Percentiles rank a stretch among this genome's conserved stretches.
These are phyloP conservation scores for Hortiboletus campestris DNA, from an alignment of 768 basidiomycete genomes.

Conservation along the genomic window DNA sequence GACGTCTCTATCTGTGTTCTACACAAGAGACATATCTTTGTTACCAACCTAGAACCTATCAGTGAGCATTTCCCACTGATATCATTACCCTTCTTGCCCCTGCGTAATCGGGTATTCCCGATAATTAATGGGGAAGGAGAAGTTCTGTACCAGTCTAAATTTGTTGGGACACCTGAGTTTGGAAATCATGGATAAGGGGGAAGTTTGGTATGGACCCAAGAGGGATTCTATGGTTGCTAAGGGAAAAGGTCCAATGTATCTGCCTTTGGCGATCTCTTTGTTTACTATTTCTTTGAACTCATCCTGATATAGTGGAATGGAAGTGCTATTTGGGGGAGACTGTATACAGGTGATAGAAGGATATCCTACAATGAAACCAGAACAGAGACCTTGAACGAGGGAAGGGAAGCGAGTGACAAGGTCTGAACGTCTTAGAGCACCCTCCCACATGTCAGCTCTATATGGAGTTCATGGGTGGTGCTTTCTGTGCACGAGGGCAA, in stretches of 20 bases:
- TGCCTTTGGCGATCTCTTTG: not conserved
- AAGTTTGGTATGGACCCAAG: not conserved
- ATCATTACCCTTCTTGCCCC: too few relatives aligned
- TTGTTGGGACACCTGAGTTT: not conserved
- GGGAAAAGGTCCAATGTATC: not conserved
- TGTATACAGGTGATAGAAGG: not conserved
- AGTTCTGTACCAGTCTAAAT: not conserved
- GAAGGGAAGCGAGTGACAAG: too few relatives aligned
- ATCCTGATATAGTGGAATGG: not conserved
- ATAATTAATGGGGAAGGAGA: not conserved
- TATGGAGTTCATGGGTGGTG: not conserved
- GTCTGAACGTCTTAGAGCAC: too few relatives aligned
- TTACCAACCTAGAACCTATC: too few relatives aligned
- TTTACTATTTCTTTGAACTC: not conserved
- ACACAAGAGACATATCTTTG: too few relatives aligned
- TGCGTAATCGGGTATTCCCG: too few relatives aligned
- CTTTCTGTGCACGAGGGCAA: not conserved
- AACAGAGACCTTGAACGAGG: too few relatives aligned
- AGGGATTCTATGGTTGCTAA: fast-evolving
- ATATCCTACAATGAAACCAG: not conserved
- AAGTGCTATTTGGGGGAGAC: not conserved
- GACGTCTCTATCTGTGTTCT: too few relatives aligned
- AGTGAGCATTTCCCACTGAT: too few relatives aligned
- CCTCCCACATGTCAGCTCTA: not conserved
- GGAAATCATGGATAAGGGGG: not conserved